Percentiles rank a stretch among this genome's conserved stretches.
Conservation (phyloP, 352 stramenopile genomes). For the Halophytophthora polymorphica region DNA sequence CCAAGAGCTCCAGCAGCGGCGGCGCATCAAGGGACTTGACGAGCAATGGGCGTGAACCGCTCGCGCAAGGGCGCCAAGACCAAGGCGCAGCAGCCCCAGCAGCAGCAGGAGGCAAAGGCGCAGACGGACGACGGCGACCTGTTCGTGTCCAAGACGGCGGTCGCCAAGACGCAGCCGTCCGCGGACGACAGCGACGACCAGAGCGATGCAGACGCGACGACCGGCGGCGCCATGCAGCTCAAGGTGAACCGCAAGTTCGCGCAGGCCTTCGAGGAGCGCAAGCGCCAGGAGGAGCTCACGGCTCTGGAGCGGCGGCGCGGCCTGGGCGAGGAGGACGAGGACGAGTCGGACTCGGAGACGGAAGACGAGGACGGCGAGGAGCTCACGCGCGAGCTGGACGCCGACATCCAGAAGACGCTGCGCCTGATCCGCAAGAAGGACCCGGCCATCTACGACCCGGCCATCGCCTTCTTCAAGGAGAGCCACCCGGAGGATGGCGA, state of each 20-base stretch:
- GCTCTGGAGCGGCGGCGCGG: slow-evolving; percentile 40
- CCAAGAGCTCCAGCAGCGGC: not conserved
- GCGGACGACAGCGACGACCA: slow-evolving; percentile 8
- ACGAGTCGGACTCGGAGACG: slow-evolving; percentile 75
- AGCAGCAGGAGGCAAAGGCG: not conserved
- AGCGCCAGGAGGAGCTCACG: slow-evolving; percentile 80
- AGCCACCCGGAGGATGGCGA: slow-evolving; percentile 23
- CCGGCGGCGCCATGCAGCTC: slow-evolving; percentile 35
- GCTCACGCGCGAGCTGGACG: slow-evolving; percentile 67
- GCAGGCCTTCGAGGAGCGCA: slow-evolving; percentile 63
- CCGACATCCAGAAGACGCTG: slow-evolving; percentile 81
- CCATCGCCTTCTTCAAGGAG: slow-evolving; percentile 87
- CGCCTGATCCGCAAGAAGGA: slow-evolving; percentile 90
- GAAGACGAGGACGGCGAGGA: slow-evolving; percentile 85
- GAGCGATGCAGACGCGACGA: slow-evolving; percentile 5
- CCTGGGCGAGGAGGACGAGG: slow-evolving; percentile 30
- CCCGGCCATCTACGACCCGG: slow-evolving; percentile 91
- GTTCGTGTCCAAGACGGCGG: slow-evolving; percentile 27
- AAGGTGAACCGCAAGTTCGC: slow-evolving; percentile 80
- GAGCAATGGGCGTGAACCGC: slow-evolving; percentile 3
- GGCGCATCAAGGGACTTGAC: not conserved
- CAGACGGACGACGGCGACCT: slow-evolving; percentile 25
- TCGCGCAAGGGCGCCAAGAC: slow-evolving; percentile 22
- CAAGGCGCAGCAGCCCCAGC: not conserved
- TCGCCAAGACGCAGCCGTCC: slow-evolving; percentile 2